Evolutionary conservation across 2,329 filamentous ascomycete species (phyloP).

Genomic region (Penicillium digitatum): DNA sequence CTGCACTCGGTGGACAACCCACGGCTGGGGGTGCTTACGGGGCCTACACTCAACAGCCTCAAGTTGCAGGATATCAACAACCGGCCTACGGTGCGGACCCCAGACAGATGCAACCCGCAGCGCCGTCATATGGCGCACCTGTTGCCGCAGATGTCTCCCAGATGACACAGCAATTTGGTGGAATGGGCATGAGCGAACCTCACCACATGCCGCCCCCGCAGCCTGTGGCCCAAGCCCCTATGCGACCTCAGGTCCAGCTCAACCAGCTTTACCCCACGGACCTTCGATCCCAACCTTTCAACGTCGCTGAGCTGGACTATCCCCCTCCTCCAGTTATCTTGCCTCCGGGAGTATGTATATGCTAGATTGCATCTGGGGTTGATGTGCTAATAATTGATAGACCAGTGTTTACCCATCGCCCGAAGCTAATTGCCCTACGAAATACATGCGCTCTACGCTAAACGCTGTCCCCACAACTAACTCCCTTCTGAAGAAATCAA

Average conservation of each 20-base stretch:
- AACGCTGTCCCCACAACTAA: slow-evolving; percentile 91
- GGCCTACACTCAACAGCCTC: slow-evolving; percentile 54
- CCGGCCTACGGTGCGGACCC: slow-evolving; percentile 46
- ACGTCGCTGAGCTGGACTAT: slow-evolving; percentile 85
- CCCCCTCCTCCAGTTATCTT: slow-evolving; percentile 87
- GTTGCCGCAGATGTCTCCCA: slow-evolving; percentile 59
- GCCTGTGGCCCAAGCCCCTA: slow-evolving; percentile 46
- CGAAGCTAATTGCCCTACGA: slow-evolving; percentile 83
- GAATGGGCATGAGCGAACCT: slow-evolving; percentile 65
- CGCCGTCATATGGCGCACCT: slow-evolving; percentile 61
- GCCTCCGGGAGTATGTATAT: slow-evolving; percentile 75
- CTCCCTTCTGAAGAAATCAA: slow-evolving; percentile 92
- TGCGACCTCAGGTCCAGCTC: slow-evolving; percentile 47
- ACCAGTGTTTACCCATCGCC: slow-evolving; percentile 87
- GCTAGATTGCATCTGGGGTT: neutral
- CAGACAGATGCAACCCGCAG: slow-evolving; percentile 55
- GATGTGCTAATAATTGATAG: slow-evolving; percentile 51
- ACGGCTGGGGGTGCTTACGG: slow-evolving; percentile 59
- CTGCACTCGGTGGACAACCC: slow-evolving; percentile 50
- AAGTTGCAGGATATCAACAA: slow-evolving; percentile 45
- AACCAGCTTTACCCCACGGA: slow-evolving; percentile 93
- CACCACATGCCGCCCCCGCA: slow-evolving; percentile 45
- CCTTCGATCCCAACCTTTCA: slow-evolving; percentile 86
- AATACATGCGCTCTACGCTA: slow-evolving; percentile 91
- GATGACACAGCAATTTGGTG: slow-evolving; percentile 77